phyloP scores from a whole-genome alignment of 495 filamentous ascomycete genomes.

The Podospora tetraspora region DNA sequence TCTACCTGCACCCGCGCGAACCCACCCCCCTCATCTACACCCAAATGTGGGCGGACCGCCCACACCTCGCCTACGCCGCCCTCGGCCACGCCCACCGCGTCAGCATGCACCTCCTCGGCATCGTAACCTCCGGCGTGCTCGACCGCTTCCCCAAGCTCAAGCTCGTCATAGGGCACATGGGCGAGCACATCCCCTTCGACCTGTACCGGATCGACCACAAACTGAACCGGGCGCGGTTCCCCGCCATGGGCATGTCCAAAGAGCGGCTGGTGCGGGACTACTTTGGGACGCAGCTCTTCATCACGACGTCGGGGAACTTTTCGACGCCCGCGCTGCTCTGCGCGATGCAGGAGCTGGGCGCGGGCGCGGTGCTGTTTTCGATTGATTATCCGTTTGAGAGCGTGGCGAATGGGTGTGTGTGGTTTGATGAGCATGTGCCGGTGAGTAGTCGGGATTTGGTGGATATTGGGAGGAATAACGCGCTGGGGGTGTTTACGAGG shows the following conservation, averaged over 20 bases:
- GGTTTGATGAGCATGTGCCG: conserved; percentile 27
- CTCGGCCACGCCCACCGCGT: conserved; percentile 33
- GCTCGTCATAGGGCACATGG: conserved; percentile 60
- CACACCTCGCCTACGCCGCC: conserved; percentile 37
- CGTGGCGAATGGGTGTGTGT: conserved; percentile 34
- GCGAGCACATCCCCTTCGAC: conserved; percentile 42
- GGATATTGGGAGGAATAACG: conserved; percentile 27
- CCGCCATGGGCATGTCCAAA: conserved; percentile 25
- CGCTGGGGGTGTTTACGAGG: conserved; percentile 17
- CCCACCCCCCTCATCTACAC: conserved; percentile 38
- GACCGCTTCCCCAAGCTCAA: conserved; percentile 53
- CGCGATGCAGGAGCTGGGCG: conserved; percentile 25
- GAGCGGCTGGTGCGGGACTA: conserved; percentile 26
- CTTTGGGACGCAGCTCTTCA: conserved; percentile 25
- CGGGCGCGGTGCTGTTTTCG: conserved; percentile 43
- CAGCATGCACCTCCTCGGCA: conserved; percentile 36
- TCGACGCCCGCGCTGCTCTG: conserved; percentile 30
- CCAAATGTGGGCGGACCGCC: conserved; percentile 31
- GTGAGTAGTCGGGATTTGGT: conserved; percentile 16
- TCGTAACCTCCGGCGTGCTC: conserved; percentile 37
- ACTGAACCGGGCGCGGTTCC: conserved; percentile 24
- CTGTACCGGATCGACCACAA: conserved; percentile 28
- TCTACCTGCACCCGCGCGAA: conserved; percentile 54
- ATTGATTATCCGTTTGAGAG: conserved; percentile 56
- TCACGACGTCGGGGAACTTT: conserved; percentile 54